A percentile compares a stretch with the other conserved stretches of the same genome.
phyloP scores from a whole-genome alignment of 164 flowering plant genomes.

The Hamamelis virginiana region DNA sequence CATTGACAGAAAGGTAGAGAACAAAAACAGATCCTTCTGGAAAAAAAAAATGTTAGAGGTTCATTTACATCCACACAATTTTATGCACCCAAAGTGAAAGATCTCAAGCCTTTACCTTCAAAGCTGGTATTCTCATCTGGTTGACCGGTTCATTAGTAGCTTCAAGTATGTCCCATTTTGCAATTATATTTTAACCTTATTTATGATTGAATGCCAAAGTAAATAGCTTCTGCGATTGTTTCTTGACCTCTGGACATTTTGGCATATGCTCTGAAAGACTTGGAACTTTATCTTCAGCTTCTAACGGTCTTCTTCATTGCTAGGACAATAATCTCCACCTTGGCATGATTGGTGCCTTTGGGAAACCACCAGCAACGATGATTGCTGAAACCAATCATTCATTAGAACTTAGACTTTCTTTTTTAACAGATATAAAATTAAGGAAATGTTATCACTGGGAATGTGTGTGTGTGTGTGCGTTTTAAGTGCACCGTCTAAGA shows the following conservation, averaged over 20 bases:
- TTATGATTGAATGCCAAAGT: too few species aligned
- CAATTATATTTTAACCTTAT: not conserved
- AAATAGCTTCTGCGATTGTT: not conserved
- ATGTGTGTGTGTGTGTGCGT: too few species aligned
- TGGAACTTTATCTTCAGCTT: not conserved
- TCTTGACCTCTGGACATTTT: not conserved
- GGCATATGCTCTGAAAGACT: not conserved
- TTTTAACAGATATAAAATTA: not conserved
- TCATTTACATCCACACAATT: too few species aligned
- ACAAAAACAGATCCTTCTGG: too few species aligned
- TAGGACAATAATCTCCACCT: constrained; percentile 1
- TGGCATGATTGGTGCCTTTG: constrained; percentile 29
- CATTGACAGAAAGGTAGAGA: too few species aligned
- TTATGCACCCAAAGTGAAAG: too few species aligned
- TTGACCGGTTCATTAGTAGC: not conserved
- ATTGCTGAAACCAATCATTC: constrained; percentile 37
- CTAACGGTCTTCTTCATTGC: not conserved
- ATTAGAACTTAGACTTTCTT: not conserved
- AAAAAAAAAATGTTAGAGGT: too few species aligned
- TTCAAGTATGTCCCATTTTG: not conserved
- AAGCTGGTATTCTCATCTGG: not conserved
- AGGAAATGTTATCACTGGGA: too few species aligned
- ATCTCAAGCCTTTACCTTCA: too few species aligned
- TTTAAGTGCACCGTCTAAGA: too few species aligned
- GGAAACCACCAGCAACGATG: constrained; percentile 54